Base-by-base conservation (phyloP, 768 basidiomycete genomes). In the Mrakia hoshinonis region DNA sequence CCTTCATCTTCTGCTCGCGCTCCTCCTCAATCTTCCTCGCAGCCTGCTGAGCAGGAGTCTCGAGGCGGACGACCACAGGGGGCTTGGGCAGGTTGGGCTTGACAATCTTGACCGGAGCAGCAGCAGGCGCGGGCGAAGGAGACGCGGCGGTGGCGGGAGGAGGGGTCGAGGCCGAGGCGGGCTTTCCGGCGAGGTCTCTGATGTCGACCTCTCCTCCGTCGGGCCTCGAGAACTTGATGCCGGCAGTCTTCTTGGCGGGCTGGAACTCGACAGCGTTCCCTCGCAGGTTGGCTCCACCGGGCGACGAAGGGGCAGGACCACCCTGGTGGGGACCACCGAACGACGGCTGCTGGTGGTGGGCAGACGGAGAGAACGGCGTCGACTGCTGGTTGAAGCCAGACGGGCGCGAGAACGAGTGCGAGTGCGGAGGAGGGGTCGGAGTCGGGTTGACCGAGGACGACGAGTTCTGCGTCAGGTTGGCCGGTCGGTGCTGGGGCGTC, bases 161-260 rank as follows among this genome's bases (percentile, higher is more conserved):
- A 29, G 61, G 55, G 2, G 51, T 20, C 24, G 24, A 58, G 0
- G 81, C 77, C 2, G 82, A 77, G 0, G 83, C 79, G 47, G 81
- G 78, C 60, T 83, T 67, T 26, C 82, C 83, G 77, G 82, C 84
- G 68, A 89, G 81, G 47, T 82, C 77, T 68, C 84, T 85, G 52
- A 91, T 69, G 48, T 85, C 83, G 63, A 90, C 81, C 79, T 89
- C 87, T 29, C 80, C 83, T 38, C 90, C 90, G 54, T 74, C 70
- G 9, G 83, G 80, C 68, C 81, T 85, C 80, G 88, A 89, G 72
- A 90, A 82, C 39, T 74, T 77, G 61, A 85, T 84, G 49, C 85
- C 81, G 76, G 61, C 65, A 39, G 78, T 74, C 48, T 81, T 78
- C 18, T 79, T 70, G 73, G 70, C 20, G 60, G 80, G 74, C 39